Conservation (phyloP, 345 rosid genomes). For the Linum tenue region DNA sequence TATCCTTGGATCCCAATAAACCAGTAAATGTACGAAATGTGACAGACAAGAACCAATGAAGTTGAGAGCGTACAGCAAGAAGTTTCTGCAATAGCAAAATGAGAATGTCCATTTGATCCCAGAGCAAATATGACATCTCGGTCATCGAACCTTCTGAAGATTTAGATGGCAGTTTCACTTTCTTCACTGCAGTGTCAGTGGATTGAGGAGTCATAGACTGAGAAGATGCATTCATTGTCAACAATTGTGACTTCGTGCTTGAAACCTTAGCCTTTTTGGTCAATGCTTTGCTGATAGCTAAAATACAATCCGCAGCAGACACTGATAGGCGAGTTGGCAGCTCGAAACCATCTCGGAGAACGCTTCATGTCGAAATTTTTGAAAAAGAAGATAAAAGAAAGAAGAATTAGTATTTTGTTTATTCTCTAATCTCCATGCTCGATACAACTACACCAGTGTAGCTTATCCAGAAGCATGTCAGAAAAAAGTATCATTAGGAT, state of each 20-base stretch:
- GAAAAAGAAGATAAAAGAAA: constrained; percentile 7
- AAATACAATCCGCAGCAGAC: constrained; percentile 82
- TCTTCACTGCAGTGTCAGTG: constrained; percentile 25
- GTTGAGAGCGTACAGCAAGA: constrained; percentile 44
- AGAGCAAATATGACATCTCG: constrained; percentile 42
- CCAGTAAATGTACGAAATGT: background rate
- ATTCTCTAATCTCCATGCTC: background rate
- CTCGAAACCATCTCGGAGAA: constrained; percentile 64
- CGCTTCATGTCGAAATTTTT: constrained; percentile 31
- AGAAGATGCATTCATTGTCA: constrained; percentile 24
- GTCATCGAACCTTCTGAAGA: constrained; percentile 22
- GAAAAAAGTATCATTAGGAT: background rate
- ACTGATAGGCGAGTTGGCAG: constrained; percentile 80
- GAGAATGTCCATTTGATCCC: constrained; percentile 52
- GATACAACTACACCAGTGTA: background rate
- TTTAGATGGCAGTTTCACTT: constrained; percentile 20
- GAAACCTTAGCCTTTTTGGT: constrained; percentile 41
- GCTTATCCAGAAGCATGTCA: background rate
- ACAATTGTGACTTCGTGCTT: constrained; percentile 26
- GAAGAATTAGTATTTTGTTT: background rate
- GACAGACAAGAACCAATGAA: constrained; percentile 8
- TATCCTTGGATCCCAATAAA: background rate
- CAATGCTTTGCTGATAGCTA: constrained; percentile 61
- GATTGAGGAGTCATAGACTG: constrained; percentile 23
- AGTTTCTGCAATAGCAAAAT: constrained; percentile 47